A percentile compares a stretch with the other conserved stretches of the same genome.
Conservation (phyloP, 495 filamentous ascomycete genomes). For the Daldinia childiae region DNA sequence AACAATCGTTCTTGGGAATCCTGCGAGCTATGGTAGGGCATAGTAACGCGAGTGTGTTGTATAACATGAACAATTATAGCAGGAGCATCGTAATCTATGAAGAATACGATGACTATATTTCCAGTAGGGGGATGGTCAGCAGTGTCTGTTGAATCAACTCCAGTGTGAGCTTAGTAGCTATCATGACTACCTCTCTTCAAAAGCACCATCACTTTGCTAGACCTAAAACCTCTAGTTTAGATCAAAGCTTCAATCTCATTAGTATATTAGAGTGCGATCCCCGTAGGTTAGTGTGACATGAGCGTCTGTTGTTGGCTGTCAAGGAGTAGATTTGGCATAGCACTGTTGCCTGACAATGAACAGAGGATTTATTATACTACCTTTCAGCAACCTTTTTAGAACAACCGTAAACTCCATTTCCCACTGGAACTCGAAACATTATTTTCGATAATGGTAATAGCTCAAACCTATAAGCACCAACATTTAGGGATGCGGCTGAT, state of each 20-base stretch:
- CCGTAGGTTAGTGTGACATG: not conserved
- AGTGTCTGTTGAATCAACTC: not conserved
- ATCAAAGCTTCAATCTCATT: not conserved
- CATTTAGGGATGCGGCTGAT: too few relatives aligned
- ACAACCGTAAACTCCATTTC: too few relatives aligned
- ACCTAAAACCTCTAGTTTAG: not conserved
- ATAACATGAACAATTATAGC: not conserved
- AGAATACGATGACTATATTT: not conserved
- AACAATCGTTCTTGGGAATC: not conserved
- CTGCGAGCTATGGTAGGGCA: too few relatives aligned
- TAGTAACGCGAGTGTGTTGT: not conserved
- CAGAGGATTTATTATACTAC: not conserved
- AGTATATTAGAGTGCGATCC: not conserved
- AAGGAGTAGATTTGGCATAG: not conserved
- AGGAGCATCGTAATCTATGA: not conserved
- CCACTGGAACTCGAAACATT: too few relatives aligned
- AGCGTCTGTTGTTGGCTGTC: not conserved
- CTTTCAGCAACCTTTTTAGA: not conserved
- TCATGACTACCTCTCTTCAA: not conserved
- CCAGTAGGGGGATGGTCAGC: not conserved
- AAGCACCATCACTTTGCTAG: not conserved
- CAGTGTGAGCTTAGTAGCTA: not conserved
- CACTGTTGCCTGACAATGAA: not conserved
- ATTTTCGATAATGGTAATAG: too few relatives aligned
- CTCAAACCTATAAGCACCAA: too few relatives aligned